Evolutionary conservation across 306 rosid species (phyloP).

Genomic region (Cucurbita argyrosperma): DNA sequence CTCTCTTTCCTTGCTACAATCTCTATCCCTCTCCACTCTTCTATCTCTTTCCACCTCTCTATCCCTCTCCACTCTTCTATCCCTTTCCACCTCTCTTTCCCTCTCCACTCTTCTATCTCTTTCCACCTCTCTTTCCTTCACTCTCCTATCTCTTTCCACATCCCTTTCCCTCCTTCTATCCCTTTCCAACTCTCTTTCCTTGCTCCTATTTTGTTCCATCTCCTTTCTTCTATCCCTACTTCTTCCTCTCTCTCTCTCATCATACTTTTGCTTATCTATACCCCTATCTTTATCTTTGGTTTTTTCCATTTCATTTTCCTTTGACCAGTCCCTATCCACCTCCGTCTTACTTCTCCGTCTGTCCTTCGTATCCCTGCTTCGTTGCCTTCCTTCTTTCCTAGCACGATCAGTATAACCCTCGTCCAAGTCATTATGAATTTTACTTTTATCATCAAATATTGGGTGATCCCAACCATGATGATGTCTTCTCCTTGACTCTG

Average conservation of each 20-base stretch:
- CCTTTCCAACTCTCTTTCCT: conserved; percentile 36
- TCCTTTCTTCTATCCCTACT: conserved; percentile 41
- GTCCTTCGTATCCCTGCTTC: conserved; percentile 19
- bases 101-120: conserved; percentile 31
- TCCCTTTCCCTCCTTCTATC: conserved; percentile 33
- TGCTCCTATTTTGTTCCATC: conserved; percentile 28
- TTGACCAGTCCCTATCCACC: conserved; percentile 24
- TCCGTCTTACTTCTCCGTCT: conserved; percentile 27
- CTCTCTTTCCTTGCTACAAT: conserved; percentile 34
- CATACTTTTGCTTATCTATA: conserved; percentile 11
- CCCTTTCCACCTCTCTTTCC: conserved; percentile 29
- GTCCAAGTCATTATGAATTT: background rate
- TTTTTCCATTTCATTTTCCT: conserved; percentile 28
- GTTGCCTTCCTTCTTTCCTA: conserved; percentile 8
- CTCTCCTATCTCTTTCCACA: conserved; percentile 21
- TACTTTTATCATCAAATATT: conserved; percentile 1
- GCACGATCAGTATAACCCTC: background rate
- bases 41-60: conserved; percentile 23
- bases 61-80: conserved; percentile 31
- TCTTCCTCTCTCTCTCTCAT: conserved; percentile 41
- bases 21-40: conserved; percentile 22
- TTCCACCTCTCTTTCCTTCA: conserved; percentile 23
- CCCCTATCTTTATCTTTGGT: conserved; percentile 41
- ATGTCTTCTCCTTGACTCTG: conserved; percentile 28
- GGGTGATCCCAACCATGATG: conserved; percentile 17